Evolutionary conservation across 1,284 basidiomycete genomes (phyloP).

Genomic region (Hymenochaete sp.): DNA sequence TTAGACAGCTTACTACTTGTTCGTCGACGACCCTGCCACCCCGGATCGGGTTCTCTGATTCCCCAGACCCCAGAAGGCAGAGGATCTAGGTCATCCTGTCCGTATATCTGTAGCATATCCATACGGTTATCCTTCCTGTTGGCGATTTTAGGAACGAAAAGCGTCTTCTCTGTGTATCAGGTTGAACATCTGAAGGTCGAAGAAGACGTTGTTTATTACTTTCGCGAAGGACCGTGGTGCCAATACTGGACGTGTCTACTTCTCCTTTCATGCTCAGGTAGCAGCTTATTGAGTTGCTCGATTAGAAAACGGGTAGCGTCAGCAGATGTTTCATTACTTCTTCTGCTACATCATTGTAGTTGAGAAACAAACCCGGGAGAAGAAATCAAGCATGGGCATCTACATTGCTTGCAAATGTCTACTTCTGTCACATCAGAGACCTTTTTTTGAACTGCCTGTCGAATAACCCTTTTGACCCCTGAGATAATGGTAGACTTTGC

Average conservation of each 20-base stretch:
- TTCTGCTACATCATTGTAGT: slow-evolving; percentile 34
- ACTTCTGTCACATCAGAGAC: slow-evolving; percentile 35
- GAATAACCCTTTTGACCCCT: slow-evolving; percentile 43
- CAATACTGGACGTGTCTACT: slow-evolving; percentile 47
- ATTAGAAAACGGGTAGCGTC: slow-evolving; percentile 41
- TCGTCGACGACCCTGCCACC: slow-evolving; percentile 37
- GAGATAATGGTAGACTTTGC: slow-evolving; percentile 18
- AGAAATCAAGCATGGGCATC: too few relatives aligned
- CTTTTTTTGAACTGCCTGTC: slow-evolving; percentile 39
- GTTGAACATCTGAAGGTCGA: not conserved
- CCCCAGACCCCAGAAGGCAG: slow-evolving; percentile 61
- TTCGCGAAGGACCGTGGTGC: slow-evolving; percentile 37
- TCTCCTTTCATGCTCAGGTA: slow-evolving; percentile 72
- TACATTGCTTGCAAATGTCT: slow-evolving; percentile 56
- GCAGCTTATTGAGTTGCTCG: slow-evolving; percentile 50
- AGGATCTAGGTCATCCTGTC: slow-evolving; percentile 44
- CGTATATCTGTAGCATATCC: slow-evolving; percentile 58
- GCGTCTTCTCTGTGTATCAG: slow-evolving; percentile 41
- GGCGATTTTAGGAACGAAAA: slow-evolving; percentile 65
- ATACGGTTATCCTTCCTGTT: slow-evolving; percentile 39
- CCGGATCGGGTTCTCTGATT: slow-evolving; percentile 55
- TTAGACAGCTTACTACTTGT: slow-evolving; percentile 38
- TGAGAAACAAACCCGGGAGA: too few relatives aligned
- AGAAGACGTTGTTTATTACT: slow-evolving; percentile 29
- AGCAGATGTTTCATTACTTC: slow-evolving; percentile 42